A percentile compares a stretch with the other conserved stretches of the same genome.
These are phyloP conservation scores for Marchantia paleacea DNA, from an alignment of 225 moss, liverwort and hornwort genomes.

Conservation along the genomic window DNA sequence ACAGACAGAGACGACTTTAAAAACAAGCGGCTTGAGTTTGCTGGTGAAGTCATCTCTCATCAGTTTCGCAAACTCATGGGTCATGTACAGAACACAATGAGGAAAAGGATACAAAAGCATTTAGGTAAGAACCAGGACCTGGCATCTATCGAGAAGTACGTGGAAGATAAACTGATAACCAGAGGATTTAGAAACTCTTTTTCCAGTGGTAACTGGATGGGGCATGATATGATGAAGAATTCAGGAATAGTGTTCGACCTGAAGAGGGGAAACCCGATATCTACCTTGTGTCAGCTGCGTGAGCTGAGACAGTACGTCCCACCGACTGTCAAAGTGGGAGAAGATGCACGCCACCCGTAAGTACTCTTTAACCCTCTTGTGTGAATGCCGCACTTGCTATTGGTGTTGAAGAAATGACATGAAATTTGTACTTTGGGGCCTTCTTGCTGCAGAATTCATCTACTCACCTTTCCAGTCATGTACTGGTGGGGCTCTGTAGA, in stretches of 20 bases:
- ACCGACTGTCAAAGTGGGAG: slow-evolving; percentile 55
- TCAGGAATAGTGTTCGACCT: slow-evolving; percentile 85
- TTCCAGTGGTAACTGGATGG: slow-evolving; percentile 83
- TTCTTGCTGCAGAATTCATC: too few relatives aligned
- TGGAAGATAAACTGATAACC: slow-evolving; percentile 62
- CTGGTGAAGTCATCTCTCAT: slow-evolving; percentile 73
- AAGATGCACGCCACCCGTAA: slow-evolving; percentile 88
- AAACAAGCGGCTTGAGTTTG: slow-evolving; percentile 77
- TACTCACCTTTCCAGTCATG: too few relatives aligned
- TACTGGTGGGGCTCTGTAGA: too few relatives aligned
- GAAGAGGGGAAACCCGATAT: slow-evolving; percentile 76
- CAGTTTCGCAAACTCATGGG: slow-evolving; percentile 82
- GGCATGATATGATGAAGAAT: slow-evolving; percentile 55
- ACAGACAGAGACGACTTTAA: slow-evolving; percentile 75
- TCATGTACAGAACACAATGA: slow-evolving; percentile 68
- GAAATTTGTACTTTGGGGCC: too few relatives aligned
- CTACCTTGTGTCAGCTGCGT: slow-evolving; percentile 79
- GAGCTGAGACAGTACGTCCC: slow-evolving; percentile 66
- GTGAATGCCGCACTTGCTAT: too few relatives aligned
- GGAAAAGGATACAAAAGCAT: slow-evolving; percentile 52
- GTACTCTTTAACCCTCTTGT: slow-evolving; percentile 24
- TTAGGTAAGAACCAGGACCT: slow-evolving; percentile 47
- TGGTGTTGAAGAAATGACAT: too few relatives aligned
- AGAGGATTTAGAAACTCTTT: slow-evolving; percentile 66
- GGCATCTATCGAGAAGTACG: slow-evolving; percentile 47